These are phyloP conservation scores for Fusarium ambrosium DNA, from an alignment of 2,329 filamentous ascomycete genomes.

Conservation along the genomic window DNA sequence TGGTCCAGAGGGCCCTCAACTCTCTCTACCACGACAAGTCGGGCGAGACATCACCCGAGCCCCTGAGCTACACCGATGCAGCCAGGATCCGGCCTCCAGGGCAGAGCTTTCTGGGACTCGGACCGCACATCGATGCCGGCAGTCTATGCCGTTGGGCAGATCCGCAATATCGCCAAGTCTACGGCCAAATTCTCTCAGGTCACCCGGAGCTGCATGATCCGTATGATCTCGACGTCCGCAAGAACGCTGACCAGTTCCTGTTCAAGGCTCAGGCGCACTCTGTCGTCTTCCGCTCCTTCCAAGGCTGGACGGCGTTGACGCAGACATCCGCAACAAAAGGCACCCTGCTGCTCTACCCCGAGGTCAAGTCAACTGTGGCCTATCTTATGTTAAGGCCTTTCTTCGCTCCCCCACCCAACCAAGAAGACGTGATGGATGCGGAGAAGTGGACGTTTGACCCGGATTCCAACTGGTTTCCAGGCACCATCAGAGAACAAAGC, in stretches of 20 bases:
- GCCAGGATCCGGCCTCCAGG: slow-evolving; percentile 54
- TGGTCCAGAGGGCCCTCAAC: slow-evolving; percentile 54
- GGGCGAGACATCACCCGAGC: slow-evolving; percentile 49
- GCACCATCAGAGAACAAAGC: slow-evolving; percentile 23
- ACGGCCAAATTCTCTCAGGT: slow-evolving; percentile 54
- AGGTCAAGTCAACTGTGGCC: slow-evolving; percentile 6
- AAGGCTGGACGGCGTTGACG: slow-evolving; percentile 59
- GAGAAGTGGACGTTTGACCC: slow-evolving; percentile 43
- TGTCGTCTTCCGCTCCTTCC: slow-evolving; percentile 54
- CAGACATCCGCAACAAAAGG: slow-evolving; percentile 50
- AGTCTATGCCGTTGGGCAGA: slow-evolving; percentile 59
- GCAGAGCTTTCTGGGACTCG: slow-evolving; percentile 55
- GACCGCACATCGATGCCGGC: slow-evolving; percentile 60
- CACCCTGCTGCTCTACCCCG: slow-evolving; percentile 56
- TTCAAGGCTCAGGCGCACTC: slow-evolving; percentile 55
- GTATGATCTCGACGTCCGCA: slow-evolving; percentile 53
- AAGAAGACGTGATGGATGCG: slow-evolving; percentile 44
- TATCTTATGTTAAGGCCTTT: slow-evolving; percentile 22
- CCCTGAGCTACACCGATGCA: slow-evolving; percentile 56
- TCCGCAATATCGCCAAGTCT: slow-evolving; percentile 53
- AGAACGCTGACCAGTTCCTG: slow-evolving; percentile 50
- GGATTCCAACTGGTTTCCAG: slow-evolving; percentile 13
- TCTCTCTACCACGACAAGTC: slow-evolving; percentile 54
- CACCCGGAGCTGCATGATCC: slow-evolving; percentile 52
- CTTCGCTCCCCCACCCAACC: slow-evolving; percentile 6